Evolutionary conservation across 768 basidiomycete species (phyloP), one percentile per base, ranked within the genome.

Genomic region (Kondoa subrosea): DNA sequence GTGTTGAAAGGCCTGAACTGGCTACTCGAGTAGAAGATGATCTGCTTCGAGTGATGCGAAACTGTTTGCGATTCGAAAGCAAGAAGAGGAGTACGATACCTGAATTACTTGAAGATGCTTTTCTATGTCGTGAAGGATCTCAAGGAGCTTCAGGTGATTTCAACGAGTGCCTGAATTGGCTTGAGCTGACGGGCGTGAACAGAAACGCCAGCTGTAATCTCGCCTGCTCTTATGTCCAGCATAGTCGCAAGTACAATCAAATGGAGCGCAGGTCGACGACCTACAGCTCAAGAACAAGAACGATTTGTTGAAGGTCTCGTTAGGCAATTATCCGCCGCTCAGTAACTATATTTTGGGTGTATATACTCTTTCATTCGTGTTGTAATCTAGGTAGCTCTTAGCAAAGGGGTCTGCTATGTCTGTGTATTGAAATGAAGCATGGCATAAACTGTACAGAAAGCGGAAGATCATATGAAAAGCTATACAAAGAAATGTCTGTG

Each of bases 81-180:
- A 93, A 92, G 77, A 84, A 87, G 72, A 80, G 93, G 30, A 84
- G 86, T 72, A 86, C 88, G 3, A 96, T 97, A 70, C 89, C 89
- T 1, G 85, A 91, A 74, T 78, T 99, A 74, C 76, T 96, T 72
- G 85, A 91, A 73, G 84, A 84, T 57, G 65, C 60, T 26, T 71
- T 71, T 68, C 34, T 71, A n/a, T 62, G 68, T 25, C 50, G 31
- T 30, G 66, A 66, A 64, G 69, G 64, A 16, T 15, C 64, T 21
- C 40, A 61, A 4, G 17, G n/a, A 30, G 57, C 17, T 15, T 26
- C 29, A 59, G 69, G 26, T 31, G 1, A 60, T 34, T 64, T 66
- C 26, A 63, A 32, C 65, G n/a, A 17, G n/a, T 40, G 8, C 8
- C 60, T 30, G 21, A 21, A 16, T 16, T n/a, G 40, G 40, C 25